These are phyloP conservation scores for Boletus insuetus DNA, from an alignment of 768 basidiomycete species.

Conservation along the genomic window DNA sequence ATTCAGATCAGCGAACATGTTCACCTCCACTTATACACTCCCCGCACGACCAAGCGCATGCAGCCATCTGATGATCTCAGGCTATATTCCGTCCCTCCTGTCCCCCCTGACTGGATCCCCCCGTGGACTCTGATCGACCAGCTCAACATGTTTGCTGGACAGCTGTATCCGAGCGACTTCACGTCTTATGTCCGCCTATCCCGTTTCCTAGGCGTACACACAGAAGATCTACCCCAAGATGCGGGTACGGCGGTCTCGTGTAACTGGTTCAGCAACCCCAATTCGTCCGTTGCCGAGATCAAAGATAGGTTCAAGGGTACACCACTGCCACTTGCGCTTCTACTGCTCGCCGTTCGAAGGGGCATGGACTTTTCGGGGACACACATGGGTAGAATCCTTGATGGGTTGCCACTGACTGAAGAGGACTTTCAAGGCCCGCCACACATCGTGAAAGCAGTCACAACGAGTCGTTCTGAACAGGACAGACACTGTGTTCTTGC, in stretches of 20 bases:
- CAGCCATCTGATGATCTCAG: background rate
- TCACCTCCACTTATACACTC: too few species aligned
- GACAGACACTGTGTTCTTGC: too few species aligned
- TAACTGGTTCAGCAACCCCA: background rate
- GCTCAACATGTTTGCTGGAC: background rate
- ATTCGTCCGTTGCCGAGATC: background rate
- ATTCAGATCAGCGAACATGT: background rate
- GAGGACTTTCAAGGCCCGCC: background rate
- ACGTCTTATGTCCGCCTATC: background rate
- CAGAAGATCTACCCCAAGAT: background rate
- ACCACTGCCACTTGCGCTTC: background rate
- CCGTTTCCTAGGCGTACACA: background rate
- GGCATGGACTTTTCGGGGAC: background rate
- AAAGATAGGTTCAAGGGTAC: background rate
- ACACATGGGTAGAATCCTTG: background rate
- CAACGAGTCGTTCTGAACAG: too few species aligned
- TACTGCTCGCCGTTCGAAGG: background rate
- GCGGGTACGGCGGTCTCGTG: background rate
- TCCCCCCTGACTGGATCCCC: background rate
- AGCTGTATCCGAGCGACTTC: background rate
- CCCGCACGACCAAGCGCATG: background rate
- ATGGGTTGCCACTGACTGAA: background rate
- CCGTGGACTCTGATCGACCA: background rate
- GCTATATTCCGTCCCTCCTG: background rate
- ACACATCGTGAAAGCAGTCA: too few species aligned